Evolutionary conservation across 2,329 filamentous ascomycete genomes (phyloP).

Genomic region (Macrophomina pseudophaseolina): DNA sequence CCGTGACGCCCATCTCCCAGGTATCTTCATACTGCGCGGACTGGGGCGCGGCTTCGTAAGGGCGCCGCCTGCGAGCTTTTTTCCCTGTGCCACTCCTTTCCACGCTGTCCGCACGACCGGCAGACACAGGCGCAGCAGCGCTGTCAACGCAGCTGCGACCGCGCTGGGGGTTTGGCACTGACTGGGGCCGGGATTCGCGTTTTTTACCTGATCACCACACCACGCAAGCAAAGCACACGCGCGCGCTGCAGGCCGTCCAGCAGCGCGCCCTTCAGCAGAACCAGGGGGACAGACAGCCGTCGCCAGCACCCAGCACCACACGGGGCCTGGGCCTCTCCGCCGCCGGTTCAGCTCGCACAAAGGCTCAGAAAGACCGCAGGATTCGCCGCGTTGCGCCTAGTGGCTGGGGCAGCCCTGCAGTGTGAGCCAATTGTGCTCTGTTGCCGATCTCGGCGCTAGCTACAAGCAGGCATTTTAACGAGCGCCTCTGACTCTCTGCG

Average conservation of each 20-base stretch:
- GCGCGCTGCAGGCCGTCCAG: slow-evolving; percentile 25
- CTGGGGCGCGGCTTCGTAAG: slow-evolving; percentile 15
- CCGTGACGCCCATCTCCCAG: slow-evolving; percentile 24
- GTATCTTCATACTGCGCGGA: slow-evolving; percentile 24
- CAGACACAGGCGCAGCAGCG: slow-evolving; percentile 17
- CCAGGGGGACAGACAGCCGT: slow-evolving; percentile 22
- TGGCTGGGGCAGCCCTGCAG: slow-evolving; percentile 15
- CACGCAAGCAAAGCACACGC: slow-evolving; percentile 20
- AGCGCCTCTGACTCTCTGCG: slow-evolving; percentile 20
- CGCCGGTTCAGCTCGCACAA: slow-evolving; percentile 25
- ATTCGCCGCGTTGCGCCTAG: slow-evolving; percentile 22
- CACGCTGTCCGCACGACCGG: slow-evolving; percentile 19
- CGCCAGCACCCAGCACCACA: slow-evolving; percentile 8
- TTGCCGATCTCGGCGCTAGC: slow-evolving; percentile 3
- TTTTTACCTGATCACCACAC: slow-evolving; percentile 25
- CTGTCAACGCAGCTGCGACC: slow-evolving; percentile 21
- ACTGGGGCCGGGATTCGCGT: slow-evolving; percentile 18
- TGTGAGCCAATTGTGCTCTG: neutral
- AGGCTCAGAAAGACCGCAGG: slow-evolving; percentile 13
- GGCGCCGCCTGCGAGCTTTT: slow-evolving; percentile 16
- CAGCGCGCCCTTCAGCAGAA: slow-evolving; percentile 15
- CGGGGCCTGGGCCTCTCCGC: slow-evolving; percentile 21
- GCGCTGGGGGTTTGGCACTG: slow-evolving; percentile 16
- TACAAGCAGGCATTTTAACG: slow-evolving; percentile 13
- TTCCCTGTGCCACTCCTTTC: slow-evolving; percentile 21